These are phyloP conservation scores for Rosellinia necatrix DNA, from an alignment of 2,329 filamentous ascomycete species.

Conservation along the genomic window DNA sequence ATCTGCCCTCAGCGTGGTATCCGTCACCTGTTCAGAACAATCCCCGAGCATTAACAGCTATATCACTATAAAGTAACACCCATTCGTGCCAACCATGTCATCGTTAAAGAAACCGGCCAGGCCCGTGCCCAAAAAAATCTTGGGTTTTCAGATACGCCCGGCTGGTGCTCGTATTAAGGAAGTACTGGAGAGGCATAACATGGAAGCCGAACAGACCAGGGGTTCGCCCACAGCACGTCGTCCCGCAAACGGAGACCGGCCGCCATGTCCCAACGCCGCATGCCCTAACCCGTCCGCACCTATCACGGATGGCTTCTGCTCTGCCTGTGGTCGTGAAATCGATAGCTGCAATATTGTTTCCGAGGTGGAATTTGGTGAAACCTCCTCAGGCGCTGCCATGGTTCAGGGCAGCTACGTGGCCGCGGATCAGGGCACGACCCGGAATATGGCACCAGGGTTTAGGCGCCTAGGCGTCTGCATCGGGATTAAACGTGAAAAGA, in stretches of 20 bases:
- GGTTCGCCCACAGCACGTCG: slow-evolving; percentile 28
- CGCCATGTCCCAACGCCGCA: slow-evolving; percentile 60
- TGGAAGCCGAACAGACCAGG: slow-evolving; percentile 34
- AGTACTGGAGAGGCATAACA: slow-evolving; percentile 35
- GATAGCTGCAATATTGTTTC: slow-evolving; percentile 88
- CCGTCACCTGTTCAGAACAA: not conserved
- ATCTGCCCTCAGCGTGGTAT: not conserved
- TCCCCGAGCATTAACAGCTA: not conserved
- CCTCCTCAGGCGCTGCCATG: slow-evolving; percentile 79
- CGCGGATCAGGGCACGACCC: slow-evolving; percentile 81
- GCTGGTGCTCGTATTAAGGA: slow-evolving; percentile 57
- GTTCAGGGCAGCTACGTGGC: slow-evolving; percentile 90
- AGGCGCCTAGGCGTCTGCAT: slow-evolving; percentile 60
- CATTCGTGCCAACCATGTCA: slow-evolving; percentile 48
- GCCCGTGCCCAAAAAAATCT: slow-evolving; percentile 28
- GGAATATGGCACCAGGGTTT: slow-evolving; percentile 67
- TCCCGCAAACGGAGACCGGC: slow-evolving; percentile 29
- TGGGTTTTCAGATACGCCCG: slow-evolving; percentile 48
- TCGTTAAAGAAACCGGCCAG: slow-evolving; percentile 51
- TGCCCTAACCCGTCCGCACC: slow-evolving; percentile 62
- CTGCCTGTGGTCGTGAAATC: slow-evolving; percentile 81
- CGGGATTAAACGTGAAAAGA: slow-evolving; percentile 62
- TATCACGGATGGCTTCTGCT: slow-evolving; percentile 71
- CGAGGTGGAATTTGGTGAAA: slow-evolving; percentile 91
- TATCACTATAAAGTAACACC: not conserved